A percentile compares a stretch with the other conserved stretches of the same genome.
Conservation (phyloP, 495 filamentous ascomycete genomes). For the Trichoderma parareesei region DNA sequence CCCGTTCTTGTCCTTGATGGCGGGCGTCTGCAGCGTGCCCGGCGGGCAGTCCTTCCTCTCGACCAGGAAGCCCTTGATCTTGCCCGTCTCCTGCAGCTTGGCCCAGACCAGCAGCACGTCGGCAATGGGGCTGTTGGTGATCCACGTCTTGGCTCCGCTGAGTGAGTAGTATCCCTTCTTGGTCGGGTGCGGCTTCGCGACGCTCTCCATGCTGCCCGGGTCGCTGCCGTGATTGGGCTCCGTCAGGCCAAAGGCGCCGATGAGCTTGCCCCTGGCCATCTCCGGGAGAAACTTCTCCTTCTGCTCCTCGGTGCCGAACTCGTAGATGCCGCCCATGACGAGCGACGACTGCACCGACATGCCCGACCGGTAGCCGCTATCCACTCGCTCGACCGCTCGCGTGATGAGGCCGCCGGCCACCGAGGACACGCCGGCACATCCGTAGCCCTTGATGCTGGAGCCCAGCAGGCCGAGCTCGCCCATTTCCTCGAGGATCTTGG, state of each 20-base stretch:
- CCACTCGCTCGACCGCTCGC: constrained; percentile 90
- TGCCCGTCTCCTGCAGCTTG: constrained; percentile 79
- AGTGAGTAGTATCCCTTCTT: constrained; percentile 80
- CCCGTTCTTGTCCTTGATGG: constrained; percentile 91
- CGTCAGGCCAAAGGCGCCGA: constrained; percentile 91
- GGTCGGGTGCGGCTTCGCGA: constrained; percentile 73
- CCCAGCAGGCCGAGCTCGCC: constrained; percentile 88
- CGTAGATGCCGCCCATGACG: constrained; percentile 93
- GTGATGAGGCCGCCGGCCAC: constrained; percentile 92
- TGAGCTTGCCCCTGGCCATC: constrained; percentile 77
- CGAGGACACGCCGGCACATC: constrained; percentile 85
- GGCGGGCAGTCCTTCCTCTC: constrained; percentile 74
- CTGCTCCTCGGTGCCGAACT: constrained; percentile 81
- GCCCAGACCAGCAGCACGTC: constrained; percentile 93
- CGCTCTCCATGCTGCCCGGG: constrained; percentile 91
- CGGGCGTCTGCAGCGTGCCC: constrained; percentile 83
- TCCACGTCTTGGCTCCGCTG: constrained; percentile 93
- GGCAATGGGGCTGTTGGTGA: constrained; percentile 93
- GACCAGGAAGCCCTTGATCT: constrained; percentile 90
- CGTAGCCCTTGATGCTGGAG: constrained; percentile 86
- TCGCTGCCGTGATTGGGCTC: constrained; percentile 98
- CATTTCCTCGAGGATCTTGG: constrained; percentile 86
- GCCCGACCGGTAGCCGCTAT: constrained; percentile 88
- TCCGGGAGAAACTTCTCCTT: constrained; percentile 81
- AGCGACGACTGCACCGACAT: constrained; percentile 95